Evolutionary conservation across 345 rosid genomes (phyloP), one percentile per base, ranked within the genome.

Genomic region (Populus pruinosa): DNA sequence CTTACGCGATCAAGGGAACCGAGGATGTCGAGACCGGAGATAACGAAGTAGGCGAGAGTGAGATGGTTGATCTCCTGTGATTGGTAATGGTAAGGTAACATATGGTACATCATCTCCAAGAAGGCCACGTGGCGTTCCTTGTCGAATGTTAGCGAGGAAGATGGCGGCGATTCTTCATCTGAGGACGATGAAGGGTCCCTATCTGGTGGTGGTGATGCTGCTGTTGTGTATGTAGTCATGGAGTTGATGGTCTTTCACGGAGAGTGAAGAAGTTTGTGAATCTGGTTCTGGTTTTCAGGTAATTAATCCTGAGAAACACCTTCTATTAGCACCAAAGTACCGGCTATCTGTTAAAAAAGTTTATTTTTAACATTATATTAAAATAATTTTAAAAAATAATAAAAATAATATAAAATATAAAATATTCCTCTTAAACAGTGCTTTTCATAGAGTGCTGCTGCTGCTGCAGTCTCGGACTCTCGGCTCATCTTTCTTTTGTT

Each of bases 31-130:
- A 96, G 97, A 44, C 96, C 94, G 41, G 95, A 96, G 87, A 96
- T 85, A 66, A 81, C 86, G 82, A 92, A 92, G 81, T 91, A 87
- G 64, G 97, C 95, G 62, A 96, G 97, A 6, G 98, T 91, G 71
- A 96, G 88, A 67, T 85, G 97, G 79, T 90, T 93, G 90, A 89
- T 88, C 91, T 96, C 99, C 83, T 92, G 97, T 0, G 89, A 75
- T 84, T 96, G 97, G 55, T 90, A 91, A 59, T 88, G 83, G 64
- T 74, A n/a, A 0, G 98, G 95, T 69, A 96, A 73, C 87, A 91
- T 38, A 79, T 87, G 83, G 83, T 90, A 92, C 97, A 92, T 90
- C 99, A 91, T 91, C 89, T 83, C 74, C 67, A 91, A 68, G 86
- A 61, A 96, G 43, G 81, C 36, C 80, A 89, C 86, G 86, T 93